Conservation (phyloP, 768 basidiomycete genomes). For the Nidula microcarpa region DNA sequence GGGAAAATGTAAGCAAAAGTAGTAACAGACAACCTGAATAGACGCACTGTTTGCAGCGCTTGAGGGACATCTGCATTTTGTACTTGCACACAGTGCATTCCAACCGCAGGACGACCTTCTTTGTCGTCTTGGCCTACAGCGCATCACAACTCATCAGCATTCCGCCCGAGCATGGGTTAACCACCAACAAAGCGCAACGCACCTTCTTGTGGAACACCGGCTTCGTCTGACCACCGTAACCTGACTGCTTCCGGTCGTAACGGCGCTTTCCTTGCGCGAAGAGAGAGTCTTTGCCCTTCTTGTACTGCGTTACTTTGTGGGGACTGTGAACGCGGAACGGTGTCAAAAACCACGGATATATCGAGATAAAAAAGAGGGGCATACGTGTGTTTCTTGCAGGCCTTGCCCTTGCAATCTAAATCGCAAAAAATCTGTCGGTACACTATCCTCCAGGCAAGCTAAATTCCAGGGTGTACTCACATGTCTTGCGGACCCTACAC, state of each 20-base stretch:
- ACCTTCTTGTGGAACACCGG: slow-evolving; percentile 99
- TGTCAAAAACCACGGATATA: neutral
- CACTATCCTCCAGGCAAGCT: neutral
- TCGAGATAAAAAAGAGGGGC: slow-evolving; percentile 21
- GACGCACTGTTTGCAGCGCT: slow-evolving; percentile 99
- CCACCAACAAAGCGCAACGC: slow-evolving; percentile 12
- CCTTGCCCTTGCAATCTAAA: slow-evolving; percentile 91
- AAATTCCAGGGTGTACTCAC: slow-evolving; percentile 50
- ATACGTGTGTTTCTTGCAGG: slow-evolving; percentile 96
- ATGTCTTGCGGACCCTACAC: slow-evolving; percentile 87
- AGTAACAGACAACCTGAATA: neutral
- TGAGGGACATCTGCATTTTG: slow-evolving; percentile 94
- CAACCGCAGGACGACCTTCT: slow-evolving; percentile 97
- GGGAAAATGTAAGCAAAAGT: neutral
- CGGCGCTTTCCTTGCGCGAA: slow-evolving; percentile 99
- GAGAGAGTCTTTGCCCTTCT: slow-evolving; percentile 99
- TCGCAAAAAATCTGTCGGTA: slow-evolving; percentile 2
- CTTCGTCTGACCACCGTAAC: slow-evolving; percentile 99
- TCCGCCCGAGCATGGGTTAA: neutral
- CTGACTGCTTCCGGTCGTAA: slow-evolving; percentile 98
- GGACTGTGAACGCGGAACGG: slow-evolving; percentile 47
- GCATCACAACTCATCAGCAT: neutral
- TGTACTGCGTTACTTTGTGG: slow-evolving; percentile 99
- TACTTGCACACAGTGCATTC: slow-evolving; percentile 99
- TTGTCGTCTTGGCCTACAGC: slow-evolving; percentile 89